Conservation (phyloP, 805 yeast species). For the Nakazawaea anatomiae region DNA sequence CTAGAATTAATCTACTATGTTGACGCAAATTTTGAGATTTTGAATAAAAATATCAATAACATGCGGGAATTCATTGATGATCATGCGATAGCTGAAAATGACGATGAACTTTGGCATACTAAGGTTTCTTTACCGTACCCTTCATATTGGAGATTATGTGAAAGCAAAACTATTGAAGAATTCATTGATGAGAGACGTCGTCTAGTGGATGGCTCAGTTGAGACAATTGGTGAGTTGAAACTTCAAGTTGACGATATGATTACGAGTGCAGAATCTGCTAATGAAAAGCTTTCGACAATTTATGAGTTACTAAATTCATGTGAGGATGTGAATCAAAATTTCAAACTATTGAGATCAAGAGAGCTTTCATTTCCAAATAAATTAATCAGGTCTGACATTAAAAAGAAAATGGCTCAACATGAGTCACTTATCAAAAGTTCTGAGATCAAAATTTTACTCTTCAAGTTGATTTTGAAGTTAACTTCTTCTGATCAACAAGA, state of each 20-base stretch:
- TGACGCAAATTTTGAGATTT: constrained; percentile 22
- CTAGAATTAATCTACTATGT: constrained; percentile 22
- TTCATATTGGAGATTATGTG: constrained; percentile 24
- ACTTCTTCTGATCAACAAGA: constrained; percentile 15
- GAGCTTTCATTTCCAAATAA: constrained; percentile 17
- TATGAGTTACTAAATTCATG: not conserved
- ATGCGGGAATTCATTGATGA: constrained; percentile 18
- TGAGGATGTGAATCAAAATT: not conserved
- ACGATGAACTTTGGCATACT: constrained; percentile 16
- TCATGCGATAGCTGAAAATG: constrained; percentile 20
- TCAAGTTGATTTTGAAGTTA: constrained; percentile 23
- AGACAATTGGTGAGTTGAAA: not conserved
- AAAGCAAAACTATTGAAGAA: constrained; percentile 16
- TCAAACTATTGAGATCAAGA: constrained; percentile 3
- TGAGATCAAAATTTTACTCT: constrained; percentile 19
- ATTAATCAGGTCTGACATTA: constrained; percentile 10
- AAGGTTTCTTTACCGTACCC: constrained; percentile 18
- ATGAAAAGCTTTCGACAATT: not conserved
- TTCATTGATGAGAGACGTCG: not conserved
- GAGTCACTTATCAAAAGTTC: constrained; percentile 14
- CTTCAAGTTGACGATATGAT: not conserved
- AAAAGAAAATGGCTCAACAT: constrained; percentile 11
- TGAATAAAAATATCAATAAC: constrained; percentile 16
- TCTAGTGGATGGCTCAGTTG: not conserved
- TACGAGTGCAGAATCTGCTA: not conserved